Evolutionary conservation across 345 rosid genomes (phyloP).

Genomic region (Clausena lansium): DNA sequence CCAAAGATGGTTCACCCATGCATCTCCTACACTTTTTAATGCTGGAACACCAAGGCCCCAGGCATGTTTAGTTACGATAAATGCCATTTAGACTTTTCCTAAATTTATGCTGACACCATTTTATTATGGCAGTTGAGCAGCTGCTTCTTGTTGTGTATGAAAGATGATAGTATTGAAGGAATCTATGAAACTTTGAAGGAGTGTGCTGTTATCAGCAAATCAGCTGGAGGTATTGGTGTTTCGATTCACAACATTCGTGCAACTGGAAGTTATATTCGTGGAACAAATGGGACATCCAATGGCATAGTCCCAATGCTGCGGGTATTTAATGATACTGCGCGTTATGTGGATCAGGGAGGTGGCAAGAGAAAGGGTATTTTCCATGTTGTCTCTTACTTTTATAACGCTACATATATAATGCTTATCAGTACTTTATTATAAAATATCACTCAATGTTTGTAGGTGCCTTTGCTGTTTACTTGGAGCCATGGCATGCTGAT

Average conservation of each 20-base stretch:
- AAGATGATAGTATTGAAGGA: slow-evolving; percentile 92
- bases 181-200: slow-evolving; percentile 89
- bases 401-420: not conserved
- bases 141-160: slow-evolving; percentile 84
- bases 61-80: slow-evolving; percentile 26
- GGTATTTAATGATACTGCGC: slow-evolving; percentile 82
- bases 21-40: slow-evolving; percentile 90
- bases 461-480: slow-evolving; percentile 88
- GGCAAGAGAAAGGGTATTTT: slow-evolving; percentile 77
- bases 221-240: slow-evolving; percentile 94
- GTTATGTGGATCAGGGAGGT: slow-evolving; percentile 88
- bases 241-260: slow-evolving; percentile 83
- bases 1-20: slow-evolving; percentile 93
- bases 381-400: not conserved
- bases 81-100: not conserved
- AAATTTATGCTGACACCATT: not conserved
- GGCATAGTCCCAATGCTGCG: slow-evolving; percentile 79
- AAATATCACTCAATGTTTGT: not conserved
- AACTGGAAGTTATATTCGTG: slow-evolving; percentile 72
- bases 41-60: slow-evolving; percentile 92
- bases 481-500: slow-evolving; percentile 94
- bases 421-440: not conserved
- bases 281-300: slow-evolving; percentile 75
- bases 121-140: slow-evolving; percentile 67
- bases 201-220: slow-evolving; percentile 93